phyloP scores from a whole-genome alignment of 1,284 basidiomycete genomes.

The Fomitopsis schrenkii region DNA sequence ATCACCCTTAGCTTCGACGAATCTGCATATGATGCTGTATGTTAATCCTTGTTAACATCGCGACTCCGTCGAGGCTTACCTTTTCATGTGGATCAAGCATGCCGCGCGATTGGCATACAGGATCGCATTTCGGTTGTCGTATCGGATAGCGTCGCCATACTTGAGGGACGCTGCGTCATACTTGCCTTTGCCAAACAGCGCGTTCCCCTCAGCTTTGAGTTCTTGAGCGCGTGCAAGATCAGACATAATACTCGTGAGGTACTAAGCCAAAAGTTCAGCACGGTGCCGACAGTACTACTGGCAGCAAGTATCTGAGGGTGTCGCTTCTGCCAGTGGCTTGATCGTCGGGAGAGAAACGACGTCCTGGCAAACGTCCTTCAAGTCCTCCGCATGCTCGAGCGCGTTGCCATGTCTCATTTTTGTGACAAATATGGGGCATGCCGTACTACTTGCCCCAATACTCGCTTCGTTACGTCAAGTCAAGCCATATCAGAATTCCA shows the following conservation, averaged over 20 bases:
- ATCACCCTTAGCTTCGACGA: neutral
- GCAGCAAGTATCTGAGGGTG: too few species aligned
- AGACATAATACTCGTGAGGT: neutral
- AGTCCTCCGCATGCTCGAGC: too few species aligned
- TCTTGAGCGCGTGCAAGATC: neutral
- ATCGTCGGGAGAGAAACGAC: too few species aligned
- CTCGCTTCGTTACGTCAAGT: too few species aligned
- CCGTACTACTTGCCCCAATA: too few species aligned
- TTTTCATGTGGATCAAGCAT: conserved; percentile 13
- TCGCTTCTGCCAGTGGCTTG: too few species aligned
- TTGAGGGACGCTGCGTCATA: conserved; percentile 13
- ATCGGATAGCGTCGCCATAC: conserved; percentile 56
- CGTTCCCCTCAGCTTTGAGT: neutral
- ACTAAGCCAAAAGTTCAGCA: too few species aligned
- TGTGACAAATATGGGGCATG: too few species aligned
- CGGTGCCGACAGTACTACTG: too few species aligned
- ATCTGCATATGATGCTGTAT: neutral
- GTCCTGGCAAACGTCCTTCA: too few species aligned
- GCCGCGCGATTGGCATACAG: conserved; percentile 27
- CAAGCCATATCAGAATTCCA: too few species aligned
- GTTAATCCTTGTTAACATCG: neutral
- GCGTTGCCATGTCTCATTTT: too few species aligned
- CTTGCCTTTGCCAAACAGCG: neutral
- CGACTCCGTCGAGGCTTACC: neutral
- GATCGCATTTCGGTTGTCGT: conserved; percentile 26